Evolutionary conservation across 352 stramenopile genomes (phyloP), one percentile per base, ranked within the genome.

Genomic region (Phytophthora agathidicida): DNA sequence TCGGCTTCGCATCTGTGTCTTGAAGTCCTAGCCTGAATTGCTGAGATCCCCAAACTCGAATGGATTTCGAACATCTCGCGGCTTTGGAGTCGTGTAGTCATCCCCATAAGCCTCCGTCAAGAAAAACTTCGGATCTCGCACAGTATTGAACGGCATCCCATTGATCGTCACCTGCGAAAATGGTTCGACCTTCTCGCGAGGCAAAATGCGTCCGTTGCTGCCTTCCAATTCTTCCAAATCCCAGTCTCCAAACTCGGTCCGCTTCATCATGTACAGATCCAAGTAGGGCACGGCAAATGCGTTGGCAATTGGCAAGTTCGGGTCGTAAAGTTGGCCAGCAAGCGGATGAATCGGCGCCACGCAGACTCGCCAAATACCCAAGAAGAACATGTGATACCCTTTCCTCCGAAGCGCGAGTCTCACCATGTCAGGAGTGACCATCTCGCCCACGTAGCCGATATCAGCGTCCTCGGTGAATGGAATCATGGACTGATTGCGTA

Each of bases 401-500:
- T 74, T 75, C 16, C 17, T 38, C 43, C 46, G 51, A 78, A 62
- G 42, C 17, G 26, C 10, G 41, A 19, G 41, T 38, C 54, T 28
- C 9, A 64, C 41, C 22, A 46, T 22, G 39, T 51, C 20, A 19
- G 27, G 44, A 24, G 17, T 38, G n/a, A 50, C 9, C 27, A 50
- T 16, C 17, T 44, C 19, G 11, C 63, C 35, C 32, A 60, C 56
- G 51, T 71, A 80, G 0, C 50, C 70, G 7, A 85, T 42, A 41
- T 85, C 71, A 16, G 54, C 66, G 52, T 85, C 75, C 43, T 81
- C 68, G 5, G 70, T 78, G 62, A 71, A 83, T 0, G 71, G 63
- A 37, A 85, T 81, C n/a, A 72, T 68, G 46, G 59, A 72, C 10
- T 23, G 46, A 26, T 75, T 68, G 17, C 71, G 69, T 14, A 83